Base-by-base conservation (phyloP, 306 rosid genomes). In the Rubus parviflorus region DNA sequence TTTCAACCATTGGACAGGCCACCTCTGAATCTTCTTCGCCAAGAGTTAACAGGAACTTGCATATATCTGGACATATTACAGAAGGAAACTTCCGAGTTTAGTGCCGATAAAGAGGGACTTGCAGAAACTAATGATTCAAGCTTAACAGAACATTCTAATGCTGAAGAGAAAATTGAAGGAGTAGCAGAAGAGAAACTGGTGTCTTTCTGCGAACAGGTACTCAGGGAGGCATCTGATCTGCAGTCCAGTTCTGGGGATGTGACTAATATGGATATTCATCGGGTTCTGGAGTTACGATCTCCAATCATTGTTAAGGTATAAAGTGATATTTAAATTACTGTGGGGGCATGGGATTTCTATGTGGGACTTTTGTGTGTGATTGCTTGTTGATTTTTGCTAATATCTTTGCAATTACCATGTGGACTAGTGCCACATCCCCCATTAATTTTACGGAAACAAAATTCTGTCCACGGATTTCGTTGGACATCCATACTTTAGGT, bases 1-100 rank as follows among this genome's bases (percentile, higher is more conserved):
- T 61, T 47, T 77, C 75, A 70, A 85, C 61, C 64, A 52, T 82
- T 90, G 83, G 79, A 75, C 90, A 96, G 99, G 97, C 97, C 99
- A 70, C 99, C 99, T 62, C 64, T 89, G 86, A 96, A 96, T 85
- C 96, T 96, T 90, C 87, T 92, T 70, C 93, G 99, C 76, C 99
- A 96, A 87, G 99, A 96, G 84, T 77, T 91, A 85, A 85, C 86
- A 20, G 99, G 93, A 81, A 91, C 98, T 60, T 79, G 87, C 78
- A 77, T 96, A 84, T 96, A 96, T 85, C 82, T 96, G 77, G 98
- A 96, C 63, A 86, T 93, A 83, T 85, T 96, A 78, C 98, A 89
- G 71, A 96, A 91, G 80, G 82, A 93, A 66, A 96, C 97, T 81
- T 87, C 91, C 5, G 91, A 84, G 77, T 78, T 87, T 74, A 83